phyloP scores from a whole-genome alignment of 2,329 filamentous ascomycete genomes.

The Monosporascus sp. region DNA sequence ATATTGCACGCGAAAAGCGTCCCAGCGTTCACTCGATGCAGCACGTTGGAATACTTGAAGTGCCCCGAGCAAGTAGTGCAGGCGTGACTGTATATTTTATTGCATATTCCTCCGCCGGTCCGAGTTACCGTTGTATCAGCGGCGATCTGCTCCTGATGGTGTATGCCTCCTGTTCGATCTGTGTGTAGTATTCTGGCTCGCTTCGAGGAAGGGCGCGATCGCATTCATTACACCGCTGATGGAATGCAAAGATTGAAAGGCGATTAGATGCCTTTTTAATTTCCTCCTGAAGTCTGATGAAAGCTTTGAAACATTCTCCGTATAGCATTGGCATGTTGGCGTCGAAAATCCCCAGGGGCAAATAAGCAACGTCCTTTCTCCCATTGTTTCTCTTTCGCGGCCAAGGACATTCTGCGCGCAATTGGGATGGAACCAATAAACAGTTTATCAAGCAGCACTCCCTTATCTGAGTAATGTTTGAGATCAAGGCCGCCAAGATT shows the following conservation, averaged over 20 bases:
- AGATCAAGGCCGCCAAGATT: not conserved
- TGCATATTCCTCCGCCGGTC: not conserved
- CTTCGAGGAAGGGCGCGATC: not conserved
- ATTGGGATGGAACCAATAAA: not conserved
- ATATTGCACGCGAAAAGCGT: not conserved
- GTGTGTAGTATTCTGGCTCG: not conserved
- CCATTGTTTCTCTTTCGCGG: slow-evolving; percentile 1
- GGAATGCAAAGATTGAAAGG: slow-evolving; percentile 2
- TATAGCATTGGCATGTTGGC: slow-evolving; percentile 8
- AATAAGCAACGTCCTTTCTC: slow-evolving; percentile 6
- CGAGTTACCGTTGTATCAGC: not conserved
- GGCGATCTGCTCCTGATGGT: not conserved
- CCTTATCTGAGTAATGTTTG: not conserved
- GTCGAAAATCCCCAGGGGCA: slow-evolving; percentile 5
- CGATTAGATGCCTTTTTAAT: slow-evolving; percentile 3
- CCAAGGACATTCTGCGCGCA: slow-evolving; percentile 4
- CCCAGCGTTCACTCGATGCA: not conserved
- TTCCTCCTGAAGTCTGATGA: slow-evolving; percentile 2
- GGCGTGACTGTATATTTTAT: not conserved
- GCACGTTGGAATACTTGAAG: not conserved
- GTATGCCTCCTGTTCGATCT: not conserved
- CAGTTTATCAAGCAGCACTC: not conserved
- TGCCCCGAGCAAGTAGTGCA: not conserved
- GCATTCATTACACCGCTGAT: not conserved
- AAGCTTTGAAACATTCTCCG: slow-evolving; percentile 3